phyloP scores from a whole-genome alignment of 2,329 filamentous ascomycete species.

The Cercospora janseana region DNA sequence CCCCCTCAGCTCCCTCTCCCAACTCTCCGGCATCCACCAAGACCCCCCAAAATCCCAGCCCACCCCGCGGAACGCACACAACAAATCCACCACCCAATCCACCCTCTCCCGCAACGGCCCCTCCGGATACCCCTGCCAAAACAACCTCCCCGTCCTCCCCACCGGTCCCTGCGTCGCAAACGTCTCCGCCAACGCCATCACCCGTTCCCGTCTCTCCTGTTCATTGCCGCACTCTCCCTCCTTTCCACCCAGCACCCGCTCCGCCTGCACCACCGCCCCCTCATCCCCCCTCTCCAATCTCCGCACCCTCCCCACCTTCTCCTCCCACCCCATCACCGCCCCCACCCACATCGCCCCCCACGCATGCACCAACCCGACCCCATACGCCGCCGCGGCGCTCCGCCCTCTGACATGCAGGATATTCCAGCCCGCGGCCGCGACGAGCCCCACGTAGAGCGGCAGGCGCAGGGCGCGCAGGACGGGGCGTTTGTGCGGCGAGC shows the following conservation, averaged over 20 bases:
- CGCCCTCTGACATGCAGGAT: slow-evolving; percentile 49
- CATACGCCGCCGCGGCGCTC: slow-evolving; percentile 53
- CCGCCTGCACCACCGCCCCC: slow-evolving; percentile 56
- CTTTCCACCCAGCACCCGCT: slow-evolving; percentile 54
- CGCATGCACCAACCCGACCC: slow-evolving; percentile 53
- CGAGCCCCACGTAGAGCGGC: slow-evolving; percentile 46
- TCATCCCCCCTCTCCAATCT: slow-evolving; percentile 40
- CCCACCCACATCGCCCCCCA: slow-evolving; percentile 57
- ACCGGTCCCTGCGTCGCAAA: slow-evolving; percentile 11
- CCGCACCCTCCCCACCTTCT: neutral
- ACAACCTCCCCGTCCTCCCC: slow-evolving; percentile 32
- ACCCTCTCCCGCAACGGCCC: slow-evolving; percentile 51
- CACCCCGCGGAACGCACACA: slow-evolving; percentile 58
- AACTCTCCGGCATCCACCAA: too few species aligned
- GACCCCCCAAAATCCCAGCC: slow-evolving; percentile 64
- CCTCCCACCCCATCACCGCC: slow-evolving; percentile 53
- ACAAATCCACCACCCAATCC: slow-evolving; percentile 58
- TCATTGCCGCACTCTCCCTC: neutral
- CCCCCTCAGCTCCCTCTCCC: too few species aligned
- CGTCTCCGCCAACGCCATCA: neutral
- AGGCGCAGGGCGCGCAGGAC: slow-evolving; percentile 45
- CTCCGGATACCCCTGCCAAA: slow-evolving; percentile 56
- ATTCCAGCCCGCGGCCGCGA: slow-evolving; percentile 45
- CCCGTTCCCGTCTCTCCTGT: too few species aligned
- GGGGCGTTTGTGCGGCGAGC: slow-evolving; percentile 47